These are phyloP conservation scores for Candida sanyaensis DNA, from an alignment of 1,139 yeast species.

Conservation along the genomic window DNA sequence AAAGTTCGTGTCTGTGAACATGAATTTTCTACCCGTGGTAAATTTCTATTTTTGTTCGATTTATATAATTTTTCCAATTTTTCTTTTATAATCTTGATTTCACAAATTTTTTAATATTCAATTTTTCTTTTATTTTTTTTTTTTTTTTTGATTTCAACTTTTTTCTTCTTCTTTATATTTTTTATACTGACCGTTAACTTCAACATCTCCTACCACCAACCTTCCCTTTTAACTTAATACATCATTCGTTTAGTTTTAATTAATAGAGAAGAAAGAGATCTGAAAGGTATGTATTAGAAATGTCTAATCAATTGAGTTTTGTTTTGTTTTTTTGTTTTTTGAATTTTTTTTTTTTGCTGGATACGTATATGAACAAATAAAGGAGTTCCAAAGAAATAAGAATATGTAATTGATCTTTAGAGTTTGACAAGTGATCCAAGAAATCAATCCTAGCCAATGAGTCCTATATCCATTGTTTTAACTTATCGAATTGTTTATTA, in stretches of 20 bases:
- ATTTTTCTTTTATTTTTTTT: not conserved
- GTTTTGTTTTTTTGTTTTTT: not conserved
- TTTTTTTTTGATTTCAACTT: not conserved
- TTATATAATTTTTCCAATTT: not conserved
- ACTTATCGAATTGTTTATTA: not conserved
- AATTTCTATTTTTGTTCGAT: not conserved
- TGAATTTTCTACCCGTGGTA: not conserved
- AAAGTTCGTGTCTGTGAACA: not conserved
- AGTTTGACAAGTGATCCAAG: too few species aligned
- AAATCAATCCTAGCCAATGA: too few species aligned
- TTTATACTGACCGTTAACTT: not conserved
- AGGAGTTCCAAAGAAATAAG: too few species aligned
- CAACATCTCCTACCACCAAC: not conserved
- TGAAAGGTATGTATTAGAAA: slow-evolving; percentile 1
- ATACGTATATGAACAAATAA: too few species aligned
- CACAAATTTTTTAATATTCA: not conserved
- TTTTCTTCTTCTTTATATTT: not conserved
- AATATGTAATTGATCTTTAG: not conserved
- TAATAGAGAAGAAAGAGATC: slow-evolving; percentile 1
- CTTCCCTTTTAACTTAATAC: not conserved
- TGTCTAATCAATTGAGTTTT: not conserved
- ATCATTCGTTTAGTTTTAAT: slow-evolving; percentile 1
- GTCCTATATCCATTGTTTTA: too few species aligned
- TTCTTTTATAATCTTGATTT: not conserved
- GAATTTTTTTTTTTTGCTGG: too few species aligned